Evolutionary conservation across 176 grass and related monocot genomes (phyloP).

Genomic region (Triticum timopheevii): DNA sequence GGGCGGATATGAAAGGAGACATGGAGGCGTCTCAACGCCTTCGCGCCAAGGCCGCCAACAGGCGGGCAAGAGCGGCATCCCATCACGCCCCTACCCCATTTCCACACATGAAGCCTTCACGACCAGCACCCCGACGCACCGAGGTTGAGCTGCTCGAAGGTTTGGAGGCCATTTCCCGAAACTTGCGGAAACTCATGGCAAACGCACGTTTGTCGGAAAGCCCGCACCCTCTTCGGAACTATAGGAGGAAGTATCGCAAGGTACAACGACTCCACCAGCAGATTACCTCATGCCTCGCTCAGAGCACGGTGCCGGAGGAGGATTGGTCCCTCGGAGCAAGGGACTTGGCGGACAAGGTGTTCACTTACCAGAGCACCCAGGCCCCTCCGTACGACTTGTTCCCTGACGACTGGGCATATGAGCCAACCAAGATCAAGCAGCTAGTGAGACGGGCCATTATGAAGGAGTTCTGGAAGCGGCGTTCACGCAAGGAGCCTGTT

Average conservation of each 20-base stretch:
- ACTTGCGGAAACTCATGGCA: not conserved
- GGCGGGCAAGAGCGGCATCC: not conserved
- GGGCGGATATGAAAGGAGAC: not conserved
- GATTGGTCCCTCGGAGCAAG: not conserved
- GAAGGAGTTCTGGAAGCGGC: not conserved
- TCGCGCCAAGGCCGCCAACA: not conserved
- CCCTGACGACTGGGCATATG: not conserved
- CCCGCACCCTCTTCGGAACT: not conserved
- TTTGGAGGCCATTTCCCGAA: not conserved
- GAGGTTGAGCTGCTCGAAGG: not conserved
- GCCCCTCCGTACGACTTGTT: not conserved
- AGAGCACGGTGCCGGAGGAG: not conserved
- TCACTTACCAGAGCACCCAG: not conserved
- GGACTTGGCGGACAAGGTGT: not conserved
- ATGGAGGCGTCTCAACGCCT: not conserved
- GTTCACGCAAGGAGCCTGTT: no score
- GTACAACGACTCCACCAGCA: not conserved
- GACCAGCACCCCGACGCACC: not conserved
- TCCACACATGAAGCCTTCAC: not conserved
- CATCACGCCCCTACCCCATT: not conserved
- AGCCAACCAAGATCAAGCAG: not conserved
- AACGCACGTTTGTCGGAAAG: not conserved
- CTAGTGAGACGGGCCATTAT: not conserved
- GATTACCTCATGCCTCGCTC: not conserved
- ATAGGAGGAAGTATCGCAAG: not conserved